phyloP scores from a whole-genome alignment of 2,329 filamentous ascomycete species.

The Periconia sp. region DNA sequence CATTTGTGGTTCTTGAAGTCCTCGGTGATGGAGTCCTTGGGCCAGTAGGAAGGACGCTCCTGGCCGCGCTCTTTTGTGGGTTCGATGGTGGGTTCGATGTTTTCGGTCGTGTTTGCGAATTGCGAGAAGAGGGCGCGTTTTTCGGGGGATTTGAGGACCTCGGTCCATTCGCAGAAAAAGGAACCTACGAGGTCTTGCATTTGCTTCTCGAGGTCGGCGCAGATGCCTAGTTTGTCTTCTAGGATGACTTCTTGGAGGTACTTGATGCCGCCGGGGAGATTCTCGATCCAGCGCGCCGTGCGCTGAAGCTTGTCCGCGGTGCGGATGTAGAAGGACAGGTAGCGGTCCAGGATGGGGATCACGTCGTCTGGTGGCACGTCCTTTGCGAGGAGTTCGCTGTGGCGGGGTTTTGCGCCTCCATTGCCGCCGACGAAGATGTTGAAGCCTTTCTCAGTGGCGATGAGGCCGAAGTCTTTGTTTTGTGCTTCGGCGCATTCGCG shows the following conservation, averaged over 20 bases:
- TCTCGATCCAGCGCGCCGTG: slow-evolving; percentile 85
- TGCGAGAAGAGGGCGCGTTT: slow-evolving; percentile 73
- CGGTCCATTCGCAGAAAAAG: slow-evolving; percentile 92
- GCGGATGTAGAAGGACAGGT: slow-evolving; percentile 90
- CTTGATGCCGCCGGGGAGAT: slow-evolving; percentile 77
- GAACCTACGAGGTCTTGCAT: slow-evolving; percentile 83
- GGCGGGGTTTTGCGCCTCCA: slow-evolving; percentile 80
- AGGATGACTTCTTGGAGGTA: slow-evolving; percentile 83
- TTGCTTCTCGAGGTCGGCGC: slow-evolving; percentile 78
- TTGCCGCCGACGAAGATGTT: slow-evolving; percentile 92
- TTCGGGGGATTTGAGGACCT: slow-evolving; percentile 71
- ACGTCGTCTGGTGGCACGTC: slow-evolving; percentile 83
- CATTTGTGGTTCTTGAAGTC: slow-evolving; percentile 73
- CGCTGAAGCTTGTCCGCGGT: slow-evolving; percentile 88
- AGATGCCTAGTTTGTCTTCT: slow-evolving; percentile 83
- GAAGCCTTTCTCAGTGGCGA: slow-evolving; percentile 89
- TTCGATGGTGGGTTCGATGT: slow-evolving; percentile 66
- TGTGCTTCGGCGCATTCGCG: slow-evolving; percentile 90
- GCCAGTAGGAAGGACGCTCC: slow-evolving; percentile 74
- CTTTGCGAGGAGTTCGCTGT: slow-evolving; percentile 81
- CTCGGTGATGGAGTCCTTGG: slow-evolving; percentile 64
- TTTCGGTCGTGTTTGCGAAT: slow-evolving; percentile 81
- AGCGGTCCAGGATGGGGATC: slow-evolving; percentile 81
- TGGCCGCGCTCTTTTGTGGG: slow-evolving; percentile 72
- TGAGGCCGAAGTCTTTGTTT: slow-evolving; percentile 90